Evolutionary conservation across 1,284 basidiomycete species (phyloP), one percentile per base, ranked within the genome.

Genomic region (Coniferiporia sulphurascens): DNA sequence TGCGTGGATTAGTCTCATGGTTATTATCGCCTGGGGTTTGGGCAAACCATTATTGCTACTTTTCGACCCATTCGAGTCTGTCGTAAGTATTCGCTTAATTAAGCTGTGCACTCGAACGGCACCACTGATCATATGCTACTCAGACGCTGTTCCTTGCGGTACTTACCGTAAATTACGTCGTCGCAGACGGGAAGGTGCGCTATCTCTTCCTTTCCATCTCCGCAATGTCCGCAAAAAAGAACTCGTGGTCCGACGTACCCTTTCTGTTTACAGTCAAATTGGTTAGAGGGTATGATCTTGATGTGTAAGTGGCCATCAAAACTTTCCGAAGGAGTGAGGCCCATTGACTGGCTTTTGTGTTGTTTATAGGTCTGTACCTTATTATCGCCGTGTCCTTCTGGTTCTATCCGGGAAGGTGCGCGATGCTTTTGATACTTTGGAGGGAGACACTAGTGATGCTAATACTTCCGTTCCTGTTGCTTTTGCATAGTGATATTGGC

Each of bases 1-100:
- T 51, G 59, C 60, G 55, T 46, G 41, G 38, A 2, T 12, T 58
- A 84, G 81, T 19, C 78, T 82, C 59, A 84, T 84, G 68, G 77
- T 86, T 43, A 74, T 79, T 5, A 72, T 86, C 12, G 88, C 78
- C 6, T 92, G 89, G 89, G 77, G 80, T 19, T 72, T 86, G 44
- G 76, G 79, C 48, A 89, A 87, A 65, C 89, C 90, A 0, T 69
- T 92, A 54, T 82, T 84, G 1, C 72, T 92, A 4, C 74, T 92
- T 32, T 91, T 93, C 68, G 91, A 93, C 67, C 87, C 89, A 0
- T 91, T 90, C 66, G 86, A 93, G 71, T 89, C 87, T 7, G 76
- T 89, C 45, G 81, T 82, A 50, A 65, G 66, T 62, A 3, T n/a
- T n/a, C n/a, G n/a, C n/a, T n/a, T n/a, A n/a, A n/a, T n/a, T n/a